Base-by-base conservation (phyloP, 2,329 filamentous ascomycete genomes). In the Triangularia verruculosa region DNA sequence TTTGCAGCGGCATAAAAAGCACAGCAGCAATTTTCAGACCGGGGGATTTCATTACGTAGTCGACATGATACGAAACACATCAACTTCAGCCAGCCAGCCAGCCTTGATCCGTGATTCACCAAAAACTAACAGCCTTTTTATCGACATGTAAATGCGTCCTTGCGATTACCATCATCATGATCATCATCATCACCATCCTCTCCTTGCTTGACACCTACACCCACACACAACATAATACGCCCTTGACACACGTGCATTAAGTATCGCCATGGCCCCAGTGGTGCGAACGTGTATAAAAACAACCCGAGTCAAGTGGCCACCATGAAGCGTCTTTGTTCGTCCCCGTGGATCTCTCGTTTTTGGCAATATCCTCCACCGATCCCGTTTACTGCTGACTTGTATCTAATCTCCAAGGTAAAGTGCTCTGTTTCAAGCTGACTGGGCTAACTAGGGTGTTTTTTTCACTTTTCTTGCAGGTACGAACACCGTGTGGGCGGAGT, bases 41-140 rank as follows among this genome's bases (percentile, higher is more conserved):
- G 63, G 66, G 61, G 56, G 66, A 53, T 64, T 67, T 64, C 56
- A 51, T 43, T 66, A 67, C 67, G 67, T 69, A 69, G 67, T 57
- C 67, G 65, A 52, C 66, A 63, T 68, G 66, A 66, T 66, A 68
- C 25, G 59, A 59, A 67, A 52, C 66, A 57, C 64, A 66, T 61
- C 66, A 67, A 57, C 63, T 59, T 59, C 39, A 54, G 51, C 51
- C 32, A 59, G 24, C 51, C 61, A 39, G 52, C 57, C 61, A 61
- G 34, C 34, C 32, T 62, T 62, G 62, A 54, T 63, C 39, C 64
- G 62, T 67, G 64, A 66, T 59, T 51, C 47, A 20, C 27, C 54
- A 28, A 30, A 57, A 34, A 32, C 28, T 43, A 43, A 22, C 57
- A 24, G 43, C 39, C 13, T 39, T 39, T 8, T 39, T n/a, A 61